Evolutionary conservation across 169 alveolate species (phyloP).

Genomic region (Amoebophrya sp.): DNA sequence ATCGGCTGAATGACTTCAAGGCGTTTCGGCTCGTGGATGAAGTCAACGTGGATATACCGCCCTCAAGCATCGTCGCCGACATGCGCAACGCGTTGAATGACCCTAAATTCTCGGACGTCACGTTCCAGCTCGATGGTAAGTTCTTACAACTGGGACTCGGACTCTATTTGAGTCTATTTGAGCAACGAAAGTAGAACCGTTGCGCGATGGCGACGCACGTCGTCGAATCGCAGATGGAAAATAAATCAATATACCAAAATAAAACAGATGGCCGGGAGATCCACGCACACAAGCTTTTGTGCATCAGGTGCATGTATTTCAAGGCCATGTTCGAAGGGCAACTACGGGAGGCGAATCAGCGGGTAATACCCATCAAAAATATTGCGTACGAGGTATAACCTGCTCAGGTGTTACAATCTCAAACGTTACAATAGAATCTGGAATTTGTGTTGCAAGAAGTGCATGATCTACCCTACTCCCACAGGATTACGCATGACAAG

Average conservation of each 20-base stretch:
- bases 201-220: too few relatives aligned
- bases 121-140: constrained; percentile 38
- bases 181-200: too few relatives aligned
- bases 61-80: constrained; percentile 42
- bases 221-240: too few relatives aligned
- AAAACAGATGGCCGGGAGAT: constrained; percentile 11
- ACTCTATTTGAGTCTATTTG: too few relatives aligned
- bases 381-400: constrained; percentile 40
- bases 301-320: constrained; percentile 42
- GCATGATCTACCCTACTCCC: too few relatives aligned
- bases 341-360: constrained; percentile 47
- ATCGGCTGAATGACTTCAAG: constrained; percentile 65
- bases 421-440: too few relatives aligned
- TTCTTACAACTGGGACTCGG: too few relatives aligned
- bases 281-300: constrained; percentile 35
- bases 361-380: constrained; percentile 44
- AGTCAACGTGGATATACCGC: constrained; percentile 49
- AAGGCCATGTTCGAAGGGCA: constrained; percentile 52
- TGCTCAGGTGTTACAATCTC: too few relatives aligned
- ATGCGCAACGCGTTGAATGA: constrained; percentile 30
- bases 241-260: too few relatives aligned
- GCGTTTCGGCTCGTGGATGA: constrained; percentile 35
- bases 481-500: too few relatives aligned
- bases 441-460: too few relatives aligned
- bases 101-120: constrained; percentile 31